phyloP scores from a whole-genome alignment of 2,329 filamentous ascomycete genomes.

The Paramyrothecium roridum region DNA sequence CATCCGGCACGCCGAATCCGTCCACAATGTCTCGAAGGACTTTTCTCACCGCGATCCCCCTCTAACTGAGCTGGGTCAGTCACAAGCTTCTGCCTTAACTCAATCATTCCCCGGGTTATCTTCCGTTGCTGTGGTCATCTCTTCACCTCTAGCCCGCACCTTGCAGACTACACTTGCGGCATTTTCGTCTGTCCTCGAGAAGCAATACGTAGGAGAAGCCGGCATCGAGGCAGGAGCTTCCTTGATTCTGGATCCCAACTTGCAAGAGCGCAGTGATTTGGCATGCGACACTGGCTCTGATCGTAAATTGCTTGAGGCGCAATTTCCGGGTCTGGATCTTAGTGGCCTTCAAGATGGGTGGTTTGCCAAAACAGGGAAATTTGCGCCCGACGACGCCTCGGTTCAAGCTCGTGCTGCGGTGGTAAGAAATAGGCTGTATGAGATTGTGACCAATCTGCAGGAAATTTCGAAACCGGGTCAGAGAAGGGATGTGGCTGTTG shows the following conservation, averaged over 20 bases:
- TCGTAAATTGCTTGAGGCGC: conserved; percentile 3
- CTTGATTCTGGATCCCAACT: conserved; percentile 11
- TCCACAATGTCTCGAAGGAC: conserved; percentile 13
- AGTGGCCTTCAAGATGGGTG: conserved; percentile 8
- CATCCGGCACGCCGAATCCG: conserved; percentile 13
- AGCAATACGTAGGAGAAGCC: neutral
- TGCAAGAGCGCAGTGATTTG: conserved; percentile 20
- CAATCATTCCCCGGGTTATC: conserved; percentile 6
- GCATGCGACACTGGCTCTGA: conserved; percentile 20
- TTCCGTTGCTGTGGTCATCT: conserved; percentile 8
- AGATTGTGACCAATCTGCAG: conserved; percentile 3
- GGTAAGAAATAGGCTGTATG: conserved; percentile 10
- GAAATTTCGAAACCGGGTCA: neutral
- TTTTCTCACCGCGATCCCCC: conserved; percentile 10
- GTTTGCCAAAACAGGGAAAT: conserved; percentile 15
- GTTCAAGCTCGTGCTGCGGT: conserved; percentile 10
- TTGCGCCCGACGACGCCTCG: conserved; percentile 12
- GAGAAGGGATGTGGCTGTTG: conserved; percentile 17
- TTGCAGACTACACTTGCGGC: conserved; percentile 8
- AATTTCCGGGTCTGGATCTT: conserved; percentile 13
- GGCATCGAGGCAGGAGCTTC: neutral
- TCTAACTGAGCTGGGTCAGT: conserved; percentile 6
- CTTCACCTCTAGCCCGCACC: conserved; percentile 11
- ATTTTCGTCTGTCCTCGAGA: conserved; percentile 6
- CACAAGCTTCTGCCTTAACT: conserved; percentile 5